A percentile compares a stretch with the other conserved stretches of the same genome.
These are phyloP conservation scores for Croton laevigatus DNA, from an alignment of 441 rosid species.

Conservation along the genomic window DNA sequence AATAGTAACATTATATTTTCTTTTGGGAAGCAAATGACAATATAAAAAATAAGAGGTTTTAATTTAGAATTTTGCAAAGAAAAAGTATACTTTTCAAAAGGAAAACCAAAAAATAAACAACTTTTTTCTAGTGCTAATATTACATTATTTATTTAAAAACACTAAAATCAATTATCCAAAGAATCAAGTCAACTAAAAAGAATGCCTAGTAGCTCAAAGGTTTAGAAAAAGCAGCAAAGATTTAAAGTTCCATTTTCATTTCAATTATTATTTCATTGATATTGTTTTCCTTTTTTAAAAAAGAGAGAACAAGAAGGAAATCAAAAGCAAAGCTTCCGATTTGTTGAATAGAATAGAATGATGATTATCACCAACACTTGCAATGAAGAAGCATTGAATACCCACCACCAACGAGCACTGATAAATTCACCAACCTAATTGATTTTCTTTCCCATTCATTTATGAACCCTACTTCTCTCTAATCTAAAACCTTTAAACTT, in stretches of 20 bases:
- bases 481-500: constrained; percentile 22
- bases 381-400: constrained; percentile 37
- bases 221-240: neutral
- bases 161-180: neutral
- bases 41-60: neutral
- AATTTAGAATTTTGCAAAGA: neutral
- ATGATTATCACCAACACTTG: constrained; percentile 8
- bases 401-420: constrained; percentile 34
- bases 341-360: neutral
- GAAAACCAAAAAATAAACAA: too few species aligned
- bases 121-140: neutral
- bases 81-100: neutral
- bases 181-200: neutral
- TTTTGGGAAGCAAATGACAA: neutral
- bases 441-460: constrained; percentile 30
- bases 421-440: constrained; percentile 36
- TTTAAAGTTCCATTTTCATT: neutral
- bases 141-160: neutral
- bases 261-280: neutral
- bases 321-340: neutral
- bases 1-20: too few species aligned
- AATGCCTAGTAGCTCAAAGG: neutral
- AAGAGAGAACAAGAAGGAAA: neutral
- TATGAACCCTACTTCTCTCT: constrained; percentile 29
- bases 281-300: too few species aligned